Evolutionary conservation across 2,329 filamentous ascomycete species (phyloP).

Genomic region (Pseudovirgaria hyperparasitica): DNA sequence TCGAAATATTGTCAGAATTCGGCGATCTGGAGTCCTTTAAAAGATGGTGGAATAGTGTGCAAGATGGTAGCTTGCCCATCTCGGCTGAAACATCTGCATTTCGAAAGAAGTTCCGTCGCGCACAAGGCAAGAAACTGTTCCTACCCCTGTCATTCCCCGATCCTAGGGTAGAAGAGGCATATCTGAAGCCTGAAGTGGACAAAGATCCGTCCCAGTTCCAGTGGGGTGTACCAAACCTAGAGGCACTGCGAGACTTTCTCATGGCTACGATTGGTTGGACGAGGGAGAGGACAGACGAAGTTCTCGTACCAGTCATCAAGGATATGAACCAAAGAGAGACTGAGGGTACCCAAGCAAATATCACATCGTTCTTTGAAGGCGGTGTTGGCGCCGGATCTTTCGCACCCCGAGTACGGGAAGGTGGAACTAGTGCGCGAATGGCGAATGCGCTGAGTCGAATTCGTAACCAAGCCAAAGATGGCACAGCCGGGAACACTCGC

Average conservation of each 20-base stretch:
- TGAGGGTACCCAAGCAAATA: slow-evolving; percentile 91
- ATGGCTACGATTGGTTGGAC: slow-evolving; percentile 91
- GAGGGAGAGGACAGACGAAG: slow-evolving; percentile 84
- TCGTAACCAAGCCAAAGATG: slow-evolving; percentile 36
- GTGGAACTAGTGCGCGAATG: slow-evolving; percentile 60
- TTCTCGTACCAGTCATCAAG: slow-evolving; percentile 84
- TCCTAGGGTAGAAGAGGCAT: slow-evolving; percentile 65
- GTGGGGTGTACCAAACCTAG: slow-evolving; percentile 91
- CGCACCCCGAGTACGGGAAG: slow-evolving; percentile 51
- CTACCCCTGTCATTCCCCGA: slow-evolving; percentile 71
- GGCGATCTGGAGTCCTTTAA: slow-evolving; percentile 61
- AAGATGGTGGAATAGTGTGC: slow-evolving; percentile 77
- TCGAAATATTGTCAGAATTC: slow-evolving; percentile 92
- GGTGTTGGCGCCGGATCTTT: slow-evolving; percentile 58
- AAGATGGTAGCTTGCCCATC: slow-evolving; percentile 51
- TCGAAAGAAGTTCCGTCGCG: slow-evolving; percentile 72
- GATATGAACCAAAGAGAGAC: slow-evolving; percentile 85
- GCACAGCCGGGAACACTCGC: too few species aligned
- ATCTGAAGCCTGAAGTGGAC: slow-evolving; percentile 79
- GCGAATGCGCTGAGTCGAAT: slow-evolving; percentile 59
- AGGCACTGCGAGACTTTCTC: slow-evolving; percentile 69
- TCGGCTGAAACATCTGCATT: slow-evolving; percentile 49
- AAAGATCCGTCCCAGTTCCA: slow-evolving; percentile 65
- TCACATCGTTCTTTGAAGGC: slow-evolving; percentile 83
- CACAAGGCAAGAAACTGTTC: slow-evolving; percentile 74